A percentile compares a stretch with the other conserved stretches of the same genome.
Evolutionary conservation across 257 asterid species (phyloP).

Genomic region (Coffea eugenioides): DNA sequence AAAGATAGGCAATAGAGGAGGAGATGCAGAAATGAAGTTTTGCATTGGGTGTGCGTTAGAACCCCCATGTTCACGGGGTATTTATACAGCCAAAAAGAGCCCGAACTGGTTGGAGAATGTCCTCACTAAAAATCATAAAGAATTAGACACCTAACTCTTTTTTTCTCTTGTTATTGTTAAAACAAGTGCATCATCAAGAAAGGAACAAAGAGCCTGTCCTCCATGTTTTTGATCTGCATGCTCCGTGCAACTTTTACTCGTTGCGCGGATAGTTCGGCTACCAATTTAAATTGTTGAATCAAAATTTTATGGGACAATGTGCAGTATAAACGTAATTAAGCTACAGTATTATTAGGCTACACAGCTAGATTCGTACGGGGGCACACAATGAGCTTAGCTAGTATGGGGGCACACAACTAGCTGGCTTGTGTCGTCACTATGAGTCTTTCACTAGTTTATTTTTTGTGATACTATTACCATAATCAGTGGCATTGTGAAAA

Average conservation of each 20-base stretch:
- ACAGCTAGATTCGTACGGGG: too few species aligned
- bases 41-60: constrained; percentile 22
- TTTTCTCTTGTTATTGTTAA: not conserved
- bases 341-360: too few species aligned
- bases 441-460: too few species aligned
- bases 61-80: constrained; percentile 21
- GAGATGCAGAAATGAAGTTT: not conserved
- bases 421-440: too few species aligned
- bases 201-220: too few species aligned
- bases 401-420: too few species aligned
- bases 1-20: not conserved
- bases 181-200: not conserved
- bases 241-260: not conserved
- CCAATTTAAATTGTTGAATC: not conserved
- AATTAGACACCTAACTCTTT: not conserved
- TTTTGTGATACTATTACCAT: too few species aligned
- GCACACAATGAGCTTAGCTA: too few species aligned
- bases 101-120: constrained; percentile 44
- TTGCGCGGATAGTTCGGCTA: too few species aligned
- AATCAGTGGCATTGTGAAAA: too few species aligned
- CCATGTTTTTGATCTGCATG: not conserved
- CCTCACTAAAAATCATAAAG: not conserved
- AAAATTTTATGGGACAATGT: not conserved
- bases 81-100: constrained; percentile 36
- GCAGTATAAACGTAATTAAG: too few species aligned